These are phyloP conservation scores for Microdochium trichocladiopsis DNA, from an alignment of 2,329 filamentous ascomycete genomes.

Conservation along the genomic window DNA sequence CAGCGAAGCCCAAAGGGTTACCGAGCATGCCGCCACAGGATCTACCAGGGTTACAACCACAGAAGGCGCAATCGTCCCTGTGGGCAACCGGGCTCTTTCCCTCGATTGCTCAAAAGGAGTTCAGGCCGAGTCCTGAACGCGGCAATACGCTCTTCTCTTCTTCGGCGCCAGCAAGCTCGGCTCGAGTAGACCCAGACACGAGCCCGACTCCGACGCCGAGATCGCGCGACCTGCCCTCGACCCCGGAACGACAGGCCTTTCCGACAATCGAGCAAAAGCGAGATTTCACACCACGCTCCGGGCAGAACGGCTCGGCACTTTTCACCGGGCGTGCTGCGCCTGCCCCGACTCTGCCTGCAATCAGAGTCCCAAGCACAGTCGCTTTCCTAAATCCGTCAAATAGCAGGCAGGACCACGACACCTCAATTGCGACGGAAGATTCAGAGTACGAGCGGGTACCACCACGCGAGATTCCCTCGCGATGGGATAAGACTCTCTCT, in stretches of 20 bases:
- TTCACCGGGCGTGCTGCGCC: constrained; percentile 20
- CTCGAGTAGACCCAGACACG: constrained; percentile 3
- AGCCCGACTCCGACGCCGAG: constrained; percentile 1
- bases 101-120: constrained; percentile 24
- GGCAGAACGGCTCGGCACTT: constrained; percentile 26
- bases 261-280: constrained; percentile 36
- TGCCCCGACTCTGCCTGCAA: background rate
- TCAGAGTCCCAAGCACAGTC: background rate
- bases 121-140: constrained; percentile 21
- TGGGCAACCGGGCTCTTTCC: constrained; percentile 8
- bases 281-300: constrained; percentile 38
- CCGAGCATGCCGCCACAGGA: background rate
- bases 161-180: constrained; percentile 4
- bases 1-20: background rate
- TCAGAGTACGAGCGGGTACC: constrained; percentile 30
- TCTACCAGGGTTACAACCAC: background rate
- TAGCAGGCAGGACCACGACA: constrained; percentile 5
- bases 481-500: constrained; percentile 44
- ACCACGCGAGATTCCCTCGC: constrained; percentile 35
- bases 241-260: constrained; percentile 21
- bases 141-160: constrained; percentile 29
- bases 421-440: constrained; percentile 25
- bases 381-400: background rate
- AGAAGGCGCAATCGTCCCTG: background rate
- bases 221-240: constrained; percentile 14